A percentile compares a stretch with the other conserved stretches of the same genome.
Conservation (phyloP, 2,329 filamentous ascomycete species). For the Trichoderma semiorbis region DNA sequence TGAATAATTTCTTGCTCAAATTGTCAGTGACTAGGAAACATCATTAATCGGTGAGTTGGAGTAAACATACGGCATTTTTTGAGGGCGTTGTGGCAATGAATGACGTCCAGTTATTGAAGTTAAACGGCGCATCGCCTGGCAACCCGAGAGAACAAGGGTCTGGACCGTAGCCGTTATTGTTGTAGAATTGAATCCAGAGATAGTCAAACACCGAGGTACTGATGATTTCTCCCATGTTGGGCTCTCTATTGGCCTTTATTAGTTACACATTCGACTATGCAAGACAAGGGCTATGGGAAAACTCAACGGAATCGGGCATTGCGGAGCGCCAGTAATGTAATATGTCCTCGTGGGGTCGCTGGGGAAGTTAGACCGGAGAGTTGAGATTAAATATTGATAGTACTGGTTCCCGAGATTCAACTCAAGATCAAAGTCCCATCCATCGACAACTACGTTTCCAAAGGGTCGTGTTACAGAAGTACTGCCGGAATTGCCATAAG, state of each 20-base stretch:
- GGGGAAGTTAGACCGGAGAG: neutral
- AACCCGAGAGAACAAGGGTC: conserved; percentile 10
- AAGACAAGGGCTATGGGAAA: neutral
- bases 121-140: conserved; percentile 30
- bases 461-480: neutral
- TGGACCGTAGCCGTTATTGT: conserved; percentile 34
- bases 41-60: neutral
- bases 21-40: neutral
- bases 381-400: neutral
- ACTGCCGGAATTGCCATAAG: neutral
- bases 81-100: conserved; percentile 26
- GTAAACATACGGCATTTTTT: neutral
- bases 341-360: neutral
- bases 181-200: conserved; percentile 47
- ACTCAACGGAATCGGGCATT: neutral
- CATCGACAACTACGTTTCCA: neutral
- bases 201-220: neutral
- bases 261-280: neutral
- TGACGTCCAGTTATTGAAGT: conserved; percentile 33
- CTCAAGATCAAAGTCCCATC: neutral
- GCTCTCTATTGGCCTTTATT: neutral
- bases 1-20: neutral
- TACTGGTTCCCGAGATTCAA: neutral
- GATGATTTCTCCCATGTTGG: neutral
- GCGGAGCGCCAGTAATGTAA: neutral